Conservation (phyloP, 805 yeast species). For the Maudiozyma turicensis region DNA sequence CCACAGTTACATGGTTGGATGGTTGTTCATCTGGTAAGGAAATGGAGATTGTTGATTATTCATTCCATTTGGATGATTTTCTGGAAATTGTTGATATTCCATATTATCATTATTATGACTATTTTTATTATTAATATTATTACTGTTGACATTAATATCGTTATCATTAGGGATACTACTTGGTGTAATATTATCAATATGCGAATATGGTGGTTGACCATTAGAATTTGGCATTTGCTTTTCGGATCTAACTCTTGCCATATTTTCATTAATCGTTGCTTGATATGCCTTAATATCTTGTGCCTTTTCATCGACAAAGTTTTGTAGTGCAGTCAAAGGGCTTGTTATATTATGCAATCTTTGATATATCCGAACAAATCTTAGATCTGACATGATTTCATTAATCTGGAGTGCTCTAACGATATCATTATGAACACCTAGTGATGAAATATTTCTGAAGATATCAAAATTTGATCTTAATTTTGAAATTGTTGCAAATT, state of each 20-base stretch:
- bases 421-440: slow-evolving; percentile 56
- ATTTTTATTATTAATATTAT: neutral
- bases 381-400: slow-evolving; percentile 66
- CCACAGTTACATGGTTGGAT: too few species aligned
- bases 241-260: neutral
- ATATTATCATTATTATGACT: too few species aligned
- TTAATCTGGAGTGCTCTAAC: slow-evolving; percentile 66
- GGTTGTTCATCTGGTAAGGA: too few species aligned
- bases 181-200: neutral
- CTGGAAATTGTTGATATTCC: too few species aligned
- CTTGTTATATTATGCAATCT: slow-evolving; percentile 37
- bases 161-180: neutral
- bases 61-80: too few species aligned
- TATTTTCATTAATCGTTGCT: neutral
- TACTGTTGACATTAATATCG: neutral
- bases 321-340: slow-evolving; percentile 46
- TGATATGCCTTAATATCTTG: neutral
- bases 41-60: too few species aligned
- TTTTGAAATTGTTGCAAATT: slow-evolving; percentile 19
- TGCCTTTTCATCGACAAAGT: slow-evolving; percentile 21
- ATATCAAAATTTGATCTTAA: slow-evolving; percentile 36
- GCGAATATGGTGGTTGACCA: neutral
- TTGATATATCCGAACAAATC: slow-evolving; percentile 53
- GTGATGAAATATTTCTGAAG: slow-evolving; percentile 39
- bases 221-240: neutral